Evolutionary conservation across 1,284 basidiomycete species (phyloP).

Genomic region (Tetrapyrgos nigripes): DNA sequence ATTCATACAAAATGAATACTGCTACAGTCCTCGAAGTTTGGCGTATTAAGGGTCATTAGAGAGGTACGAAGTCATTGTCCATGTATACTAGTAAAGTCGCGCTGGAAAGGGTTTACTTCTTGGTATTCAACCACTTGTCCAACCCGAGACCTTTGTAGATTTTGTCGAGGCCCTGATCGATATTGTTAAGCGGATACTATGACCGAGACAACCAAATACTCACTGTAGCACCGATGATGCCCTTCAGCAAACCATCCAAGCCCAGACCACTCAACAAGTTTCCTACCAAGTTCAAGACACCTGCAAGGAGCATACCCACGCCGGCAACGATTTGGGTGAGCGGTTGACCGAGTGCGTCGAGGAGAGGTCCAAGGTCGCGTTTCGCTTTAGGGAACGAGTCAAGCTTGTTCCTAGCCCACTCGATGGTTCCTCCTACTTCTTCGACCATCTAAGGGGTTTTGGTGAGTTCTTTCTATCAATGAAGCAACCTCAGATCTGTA

Average conservation of each 20-base stretch:
- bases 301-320: conserved; percentile 19
- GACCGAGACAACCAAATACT: not conserved
- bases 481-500: too few relatives aligned
- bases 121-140: conserved; percentile 26
- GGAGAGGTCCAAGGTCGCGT: conserved; percentile 42
- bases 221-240: conserved; percentile 16
- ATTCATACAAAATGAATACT: too few relatives aligned
- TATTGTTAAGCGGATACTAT: not conserved
- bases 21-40: too few relatives aligned
- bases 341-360: conserved; percentile 32
- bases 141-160: conserved; percentile 35
- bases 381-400: conserved; percentile 45
- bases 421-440: conserved; percentile 44
- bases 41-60: too few relatives aligned
- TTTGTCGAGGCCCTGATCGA: conserved; percentile 32
- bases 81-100: too few relatives aligned
- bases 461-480: too few relatives aligned
- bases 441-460: conserved; percentile 37
- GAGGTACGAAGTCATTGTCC: too few relatives aligned
- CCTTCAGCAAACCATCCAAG: conserved; percentile 24
- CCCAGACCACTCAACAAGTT: conserved; percentile 25
- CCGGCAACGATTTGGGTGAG: conserved; percentile 16
- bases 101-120: not conserved
- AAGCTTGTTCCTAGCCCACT: conserved; percentile 44
- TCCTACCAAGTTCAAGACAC: conserved; percentile 25